Evolutionary conservation across 2,329 filamentous ascomycete species (phyloP).

Genomic region (Fusarium xylarioides): DNA sequence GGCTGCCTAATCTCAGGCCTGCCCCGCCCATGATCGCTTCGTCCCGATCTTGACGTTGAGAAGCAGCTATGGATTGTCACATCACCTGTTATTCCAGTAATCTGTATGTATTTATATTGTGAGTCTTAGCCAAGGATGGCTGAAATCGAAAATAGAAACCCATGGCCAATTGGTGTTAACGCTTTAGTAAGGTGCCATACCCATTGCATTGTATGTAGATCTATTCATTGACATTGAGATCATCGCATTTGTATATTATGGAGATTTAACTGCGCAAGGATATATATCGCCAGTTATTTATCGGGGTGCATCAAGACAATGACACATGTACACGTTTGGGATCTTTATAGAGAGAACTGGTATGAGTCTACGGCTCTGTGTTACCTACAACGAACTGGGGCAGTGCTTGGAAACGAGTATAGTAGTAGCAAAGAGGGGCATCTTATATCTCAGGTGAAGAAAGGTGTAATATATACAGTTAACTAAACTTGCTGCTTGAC

Average conservation of each 20-base stretch:
- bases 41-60: background rate
- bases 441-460: background rate
- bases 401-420: rapidly evolving
- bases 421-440: no score
- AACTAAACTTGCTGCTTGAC: background rate
- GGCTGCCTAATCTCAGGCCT: background rate
- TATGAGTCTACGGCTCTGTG: no score
- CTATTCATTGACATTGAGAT: background rate
- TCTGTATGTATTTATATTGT: background rate
- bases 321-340: rapidly evolving
- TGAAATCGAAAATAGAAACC: background rate
- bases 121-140: background rate
- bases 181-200: background rate
- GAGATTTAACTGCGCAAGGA: background rate
- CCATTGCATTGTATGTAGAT: background rate
- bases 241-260: background rate
- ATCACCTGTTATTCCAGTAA: background rate
- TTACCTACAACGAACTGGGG: no score
- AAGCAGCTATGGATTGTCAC: background rate
- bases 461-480: no score
- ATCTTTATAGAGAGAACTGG: no score
- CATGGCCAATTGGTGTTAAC: background rate
- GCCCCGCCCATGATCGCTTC: no score
- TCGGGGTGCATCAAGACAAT: background rate
- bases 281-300: background rate